Evolutionary conservation across 2,329 filamentous ascomycete species (phyloP).

Genomic region (Xylaria hypoxylon): DNA sequence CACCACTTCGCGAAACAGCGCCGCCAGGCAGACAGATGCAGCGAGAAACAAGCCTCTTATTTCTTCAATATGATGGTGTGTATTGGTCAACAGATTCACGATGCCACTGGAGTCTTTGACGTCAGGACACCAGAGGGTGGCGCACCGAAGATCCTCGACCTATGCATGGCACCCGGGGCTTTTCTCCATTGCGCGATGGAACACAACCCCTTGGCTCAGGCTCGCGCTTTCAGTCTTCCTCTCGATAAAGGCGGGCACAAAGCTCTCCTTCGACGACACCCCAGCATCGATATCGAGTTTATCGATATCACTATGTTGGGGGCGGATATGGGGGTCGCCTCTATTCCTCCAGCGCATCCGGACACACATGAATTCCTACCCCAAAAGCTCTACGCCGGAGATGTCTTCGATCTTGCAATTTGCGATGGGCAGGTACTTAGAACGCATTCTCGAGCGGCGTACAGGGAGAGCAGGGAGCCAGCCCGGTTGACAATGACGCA

Average conservation of each 20-base stretch:
- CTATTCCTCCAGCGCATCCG: slow-evolving; percentile 51
- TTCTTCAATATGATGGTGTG: slow-evolving; percentile 59
- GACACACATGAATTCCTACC: slow-evolving; percentile 50
- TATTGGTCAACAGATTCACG: slow-evolving; percentile 58
- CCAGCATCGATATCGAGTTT: slow-evolving; percentile 41
- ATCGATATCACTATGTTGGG: slow-evolving; percentile 66
- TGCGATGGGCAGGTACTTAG: slow-evolving; percentile 52
- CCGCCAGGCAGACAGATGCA: slow-evolving; percentile 51
- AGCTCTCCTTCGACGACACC: slow-evolving; percentile 46
- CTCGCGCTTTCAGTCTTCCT: slow-evolving; percentile 58
- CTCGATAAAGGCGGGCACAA: slow-evolving; percentile 55
- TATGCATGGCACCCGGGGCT: slow-evolving; percentile 68
- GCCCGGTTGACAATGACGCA: slow-evolving; percentile 41
- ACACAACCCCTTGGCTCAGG: slow-evolving; percentile 50
- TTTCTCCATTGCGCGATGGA: slow-evolving; percentile 57
- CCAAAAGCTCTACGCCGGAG: slow-evolving; percentile 39
- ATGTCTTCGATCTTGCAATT: slow-evolving; percentile 58
- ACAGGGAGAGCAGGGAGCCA: slow-evolving; percentile 41
- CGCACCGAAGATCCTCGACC: slow-evolving; percentile 59
- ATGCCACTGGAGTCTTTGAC: slow-evolving; percentile 49
- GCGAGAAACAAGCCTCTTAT: slow-evolving; percentile 33
- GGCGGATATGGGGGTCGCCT: slow-evolving; percentile 55
- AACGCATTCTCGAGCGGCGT: slow-evolving; percentile 38
- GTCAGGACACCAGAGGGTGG: slow-evolving; percentile 27
- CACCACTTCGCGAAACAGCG: slow-evolving; percentile 57